Percentiles rank a stretch among this genome's conserved stretches.
Conservation (phyloP, 345 rosid species). For the Acer saccharum region DNA sequence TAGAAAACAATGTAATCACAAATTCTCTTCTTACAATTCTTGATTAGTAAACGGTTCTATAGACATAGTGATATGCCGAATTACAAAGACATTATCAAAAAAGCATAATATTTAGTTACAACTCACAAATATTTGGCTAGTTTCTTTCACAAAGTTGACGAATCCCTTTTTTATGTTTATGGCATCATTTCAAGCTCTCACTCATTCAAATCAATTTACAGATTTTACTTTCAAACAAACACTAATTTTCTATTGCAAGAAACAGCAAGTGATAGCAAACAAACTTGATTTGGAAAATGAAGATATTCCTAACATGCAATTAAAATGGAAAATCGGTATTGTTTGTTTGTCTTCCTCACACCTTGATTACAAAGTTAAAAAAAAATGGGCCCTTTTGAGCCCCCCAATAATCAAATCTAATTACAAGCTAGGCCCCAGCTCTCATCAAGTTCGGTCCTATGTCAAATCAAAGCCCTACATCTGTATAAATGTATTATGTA, state of each 20-base stretch:
- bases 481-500: background rate
- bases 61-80: background rate
- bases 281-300: background rate
- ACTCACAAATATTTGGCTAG: background rate
- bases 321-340: background rate
- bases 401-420: background rate
- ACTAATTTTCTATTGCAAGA: background rate
- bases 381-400: background rate
- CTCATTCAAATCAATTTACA: background rate
- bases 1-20: too few species aligned
- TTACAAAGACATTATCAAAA: too few species aligned
- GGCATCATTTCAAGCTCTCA: background rate
- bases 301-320: background rate
- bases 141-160: background rate
- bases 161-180: background rate
- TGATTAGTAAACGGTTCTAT: too few species aligned
- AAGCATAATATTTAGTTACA: background rate
- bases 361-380: background rate
- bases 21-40: too few species aligned
- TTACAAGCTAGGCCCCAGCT: background rate
- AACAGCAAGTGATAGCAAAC: background rate
- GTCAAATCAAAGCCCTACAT: conserved; percentile 1
- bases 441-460: background rate
- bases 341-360: background rate
- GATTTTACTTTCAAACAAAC: background rate